Base-by-base conservation (phyloP, 768 basidiomycete genomes). In the Mycena vitilis region DNA sequence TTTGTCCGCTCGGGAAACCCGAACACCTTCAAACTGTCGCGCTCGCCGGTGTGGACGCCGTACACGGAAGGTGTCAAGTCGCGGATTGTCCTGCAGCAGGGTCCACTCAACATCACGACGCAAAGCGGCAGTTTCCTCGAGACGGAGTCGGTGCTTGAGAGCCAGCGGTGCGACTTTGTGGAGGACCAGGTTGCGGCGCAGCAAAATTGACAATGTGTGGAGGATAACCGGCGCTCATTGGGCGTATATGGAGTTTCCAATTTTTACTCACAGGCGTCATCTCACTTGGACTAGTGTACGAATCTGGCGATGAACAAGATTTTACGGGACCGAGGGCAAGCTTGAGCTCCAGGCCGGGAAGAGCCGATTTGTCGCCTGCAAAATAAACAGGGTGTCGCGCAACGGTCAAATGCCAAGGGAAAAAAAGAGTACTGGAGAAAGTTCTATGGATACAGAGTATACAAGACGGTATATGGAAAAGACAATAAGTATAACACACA, bases 1-100 rank as follows among this genome's bases (percentile, higher is more conserved):
- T 90, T 91, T 68, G 88, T 90, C 23, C 87, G 88, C 48, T 74
- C 84, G 1, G 82, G 83, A 2, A 76, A 89, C 73, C 88, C 88
- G 0, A 90, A 89, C 75, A 83, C 83, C 8, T 80, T 82, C 78
- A 89, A 86, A 73, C 81, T 89, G 2, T 69, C 80, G 0, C 78
- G 82, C 40, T 87, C 88, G 1, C 89, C 88, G 0, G 70, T 60
- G 20, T 90, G 90, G 89, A 68, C 82, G 38, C 68, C 53, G 45
- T 88, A 84, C 68, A 78, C 71, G 2, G 57, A 71, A 2, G 25
- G 13, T 2, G 70, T 60, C n/a, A 79, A 77, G 69, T 61, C 73
- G n/a, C 77, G 86, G 55, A 84, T 88, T 49, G 83, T 86, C 6
- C 73, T 88, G 58, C 83, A 85, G 71, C 78, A 86, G 69, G 78